Percentiles rank a stretch among this genome's conserved stretches.
These are phyloP conservation scores for Panellus pusillus DNA, from an alignment of 768 basidiomycete species.

Conservation along the genomic window DNA sequence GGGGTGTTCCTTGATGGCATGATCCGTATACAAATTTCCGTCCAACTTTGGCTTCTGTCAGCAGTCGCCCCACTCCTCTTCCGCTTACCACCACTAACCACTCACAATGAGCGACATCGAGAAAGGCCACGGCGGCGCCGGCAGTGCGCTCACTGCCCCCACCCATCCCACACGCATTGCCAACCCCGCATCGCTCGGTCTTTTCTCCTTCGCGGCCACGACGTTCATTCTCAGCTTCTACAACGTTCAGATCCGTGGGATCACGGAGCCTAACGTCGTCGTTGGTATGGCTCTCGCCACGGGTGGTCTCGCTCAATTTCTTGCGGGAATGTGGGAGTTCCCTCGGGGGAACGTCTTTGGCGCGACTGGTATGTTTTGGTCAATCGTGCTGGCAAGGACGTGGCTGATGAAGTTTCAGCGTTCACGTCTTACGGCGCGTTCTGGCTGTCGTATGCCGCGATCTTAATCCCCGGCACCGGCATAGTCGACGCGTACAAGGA, in stretches of 20 bases:
- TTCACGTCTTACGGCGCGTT: slow-evolving; percentile 85
- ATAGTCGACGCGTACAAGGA: slow-evolving; percentile 52
- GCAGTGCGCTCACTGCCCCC: neutral
- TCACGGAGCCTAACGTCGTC: slow-evolving; percentile 64
- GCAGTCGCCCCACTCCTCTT: neutral
- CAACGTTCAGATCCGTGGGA: slow-evolving; percentile 59
- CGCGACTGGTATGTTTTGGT: slow-evolving; percentile 65
- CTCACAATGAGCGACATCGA: slow-evolving; percentile 15
- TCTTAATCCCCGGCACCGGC: slow-evolving; percentile 71
- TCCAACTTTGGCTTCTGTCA: neutral
- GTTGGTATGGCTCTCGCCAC: slow-evolving; percentile 86
- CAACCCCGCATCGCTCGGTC: slow-evolving; percentile 69
- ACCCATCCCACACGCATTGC: slow-evolving; percentile 36
- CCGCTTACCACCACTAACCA: neutral
- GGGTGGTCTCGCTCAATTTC: slow-evolving; percentile 82
- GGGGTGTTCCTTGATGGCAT: neutral
- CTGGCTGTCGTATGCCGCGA: slow-evolving; percentile 81
- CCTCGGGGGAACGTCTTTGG: slow-evolving; percentile 69
- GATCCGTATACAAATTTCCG: neutral
- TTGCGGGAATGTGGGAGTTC: slow-evolving; percentile 92
- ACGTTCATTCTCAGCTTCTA: slow-evolving; percentile 77
- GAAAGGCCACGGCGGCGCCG: slow-evolving; percentile 9
- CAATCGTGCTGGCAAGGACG: slow-evolving; percentile 41
- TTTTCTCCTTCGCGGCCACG: slow-evolving; percentile 83
- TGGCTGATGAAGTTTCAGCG: slow-evolving; percentile 38